phyloP scores from a whole-genome alignment of 345 rosid species.

The Bretschneidera sinensis region DNA sequence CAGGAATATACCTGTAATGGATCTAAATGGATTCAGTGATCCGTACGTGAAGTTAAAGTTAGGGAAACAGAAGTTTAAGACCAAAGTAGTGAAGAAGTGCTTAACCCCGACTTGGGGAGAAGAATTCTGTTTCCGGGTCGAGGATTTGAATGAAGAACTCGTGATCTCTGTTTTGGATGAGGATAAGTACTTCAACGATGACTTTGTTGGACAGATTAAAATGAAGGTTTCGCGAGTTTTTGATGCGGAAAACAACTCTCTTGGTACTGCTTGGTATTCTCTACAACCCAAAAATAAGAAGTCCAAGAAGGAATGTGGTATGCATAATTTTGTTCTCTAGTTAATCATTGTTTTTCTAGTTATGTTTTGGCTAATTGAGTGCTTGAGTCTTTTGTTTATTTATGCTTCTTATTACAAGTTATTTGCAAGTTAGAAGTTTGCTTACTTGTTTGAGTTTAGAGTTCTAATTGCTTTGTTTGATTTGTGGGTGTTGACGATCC shows the following conservation, averaged over 20 bases:
- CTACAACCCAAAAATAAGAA: slow-evolving; percentile 74
- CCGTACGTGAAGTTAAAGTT: slow-evolving; percentile 83
- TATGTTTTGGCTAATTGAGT: too few species aligned
- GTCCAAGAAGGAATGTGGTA: slow-evolving; percentile 84
- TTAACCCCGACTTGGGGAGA: slow-evolving; percentile 91
- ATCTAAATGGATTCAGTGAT: slow-evolving; percentile 84
- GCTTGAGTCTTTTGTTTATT: not conserved
- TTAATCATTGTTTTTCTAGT: not conserved
- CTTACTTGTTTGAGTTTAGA: not conserved
- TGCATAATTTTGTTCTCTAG: slow-evolving; percentile 2
- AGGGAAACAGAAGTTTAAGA: slow-evolving; percentile 65
- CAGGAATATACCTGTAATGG: slow-evolving; percentile 64
- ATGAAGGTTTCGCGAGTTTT: slow-evolving; percentile 63
- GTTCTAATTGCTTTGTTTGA: not conserved
- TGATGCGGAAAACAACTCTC: slow-evolving; percentile 73
- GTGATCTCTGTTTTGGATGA: slow-evolving; percentile 73
- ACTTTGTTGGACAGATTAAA: slow-evolving; percentile 68
- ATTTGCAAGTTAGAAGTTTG: not conserved
- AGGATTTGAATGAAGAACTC: slow-evolving; percentile 86
- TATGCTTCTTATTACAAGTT: not conserved
- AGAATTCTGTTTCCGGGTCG: slow-evolving; percentile 83
- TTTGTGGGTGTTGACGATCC: not conserved
- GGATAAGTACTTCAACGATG: slow-evolving; percentile 87
- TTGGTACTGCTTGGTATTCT: slow-evolving; percentile 72
- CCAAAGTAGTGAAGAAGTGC: slow-evolving; percentile 83